Percentiles rank a stretch among this genome's conserved stretches.
phyloP scores from a whole-genome alignment of 2,329 filamentous ascomycete genomes.

The Ophiostoma novo-ulmi region DNA sequence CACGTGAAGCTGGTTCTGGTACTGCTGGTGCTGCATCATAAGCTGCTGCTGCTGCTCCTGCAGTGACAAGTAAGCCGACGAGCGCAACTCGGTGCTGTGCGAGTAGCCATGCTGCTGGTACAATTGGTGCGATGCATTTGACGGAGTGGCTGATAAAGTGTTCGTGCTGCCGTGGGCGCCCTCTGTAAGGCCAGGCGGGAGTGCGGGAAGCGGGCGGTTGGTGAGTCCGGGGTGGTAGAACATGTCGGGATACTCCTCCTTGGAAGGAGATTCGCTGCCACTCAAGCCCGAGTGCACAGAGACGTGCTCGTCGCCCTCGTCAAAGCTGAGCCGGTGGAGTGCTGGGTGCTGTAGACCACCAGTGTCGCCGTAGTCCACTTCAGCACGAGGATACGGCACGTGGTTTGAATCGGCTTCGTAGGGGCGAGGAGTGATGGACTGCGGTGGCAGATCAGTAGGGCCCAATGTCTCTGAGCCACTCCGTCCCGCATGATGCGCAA shows the following conservation, averaged over 20 bases:
- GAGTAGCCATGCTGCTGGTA: constrained; percentile 50
- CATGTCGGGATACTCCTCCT: constrained; percentile 77
- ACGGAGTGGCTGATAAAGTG: constrained; percentile 44
- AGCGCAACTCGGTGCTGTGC: constrained; percentile 44
- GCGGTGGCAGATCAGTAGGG: constrained; percentile 43
- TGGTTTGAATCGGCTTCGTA: constrained; percentile 36
- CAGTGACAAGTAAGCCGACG: constrained; percentile 40
- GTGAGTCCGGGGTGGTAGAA: constrained; percentile 86
- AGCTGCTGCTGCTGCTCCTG: constrained; percentile 43
- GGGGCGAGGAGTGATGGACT: constrained; percentile 44
- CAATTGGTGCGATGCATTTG: constrained; percentile 40
- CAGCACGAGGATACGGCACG: constrained; percentile 53
- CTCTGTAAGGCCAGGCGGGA: constrained; percentile 60
- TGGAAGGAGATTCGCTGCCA: constrained; percentile 60
- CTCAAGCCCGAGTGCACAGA: constrained; percentile 53
- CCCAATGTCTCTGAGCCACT: constrained; percentile 34
- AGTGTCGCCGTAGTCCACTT: constrained; percentile 84
- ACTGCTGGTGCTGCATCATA: constrained; percentile 43
- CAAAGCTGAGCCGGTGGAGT: constrained; percentile 74
- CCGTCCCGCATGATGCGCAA: neutral
- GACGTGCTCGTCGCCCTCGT: constrained; percentile 79
- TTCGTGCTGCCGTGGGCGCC: constrained; percentile 14
- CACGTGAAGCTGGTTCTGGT: constrained; percentile 45
- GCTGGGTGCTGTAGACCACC: constrained; percentile 77
- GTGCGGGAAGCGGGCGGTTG: constrained; percentile 57